Evolutionary conservation across 768 basidiomycete species (phyloP).

Genomic region (Hemileccinum impolitum): DNA sequence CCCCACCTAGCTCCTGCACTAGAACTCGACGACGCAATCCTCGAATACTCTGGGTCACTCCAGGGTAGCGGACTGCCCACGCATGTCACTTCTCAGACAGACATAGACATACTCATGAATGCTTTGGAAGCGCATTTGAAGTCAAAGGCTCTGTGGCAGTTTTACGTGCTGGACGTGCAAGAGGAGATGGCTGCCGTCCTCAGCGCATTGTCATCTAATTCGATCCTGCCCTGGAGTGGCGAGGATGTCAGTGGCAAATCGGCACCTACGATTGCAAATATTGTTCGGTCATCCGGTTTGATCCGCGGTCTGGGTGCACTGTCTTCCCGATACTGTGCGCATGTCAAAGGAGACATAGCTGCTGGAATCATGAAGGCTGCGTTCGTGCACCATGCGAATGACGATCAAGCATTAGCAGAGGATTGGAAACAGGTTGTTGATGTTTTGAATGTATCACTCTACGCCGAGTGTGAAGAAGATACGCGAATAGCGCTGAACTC

Average conservation of each 20-base stretch:
- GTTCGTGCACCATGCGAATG: conserved; percentile 43
- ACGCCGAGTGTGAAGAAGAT: conserved; percentile 85
- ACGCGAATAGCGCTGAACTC: conserved; percentile 67
- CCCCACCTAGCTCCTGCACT: conserved; percentile 92
- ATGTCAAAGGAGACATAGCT: conserved; percentile 59
- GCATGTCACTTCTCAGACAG: conserved; percentile 55
- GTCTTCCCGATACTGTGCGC: conserved; percentile 64
- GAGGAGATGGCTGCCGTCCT: conserved; percentile 57
- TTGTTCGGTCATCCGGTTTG: conserved; percentile 50
- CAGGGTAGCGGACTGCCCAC: conserved; percentile 69
- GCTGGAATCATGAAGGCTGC: conserved; percentile 76
- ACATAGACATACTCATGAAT: conserved; percentile 63
- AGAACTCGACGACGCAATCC: conserved; percentile 84
- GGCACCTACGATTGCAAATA: conserved; percentile 61
- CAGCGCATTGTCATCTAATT: conserved; percentile 28
- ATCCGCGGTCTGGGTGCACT: conserved; percentile 59
- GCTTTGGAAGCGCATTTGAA: conserved; percentile 63
- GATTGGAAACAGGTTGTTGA: conserved; percentile 80
- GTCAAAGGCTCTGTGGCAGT: conserved; percentile 83
- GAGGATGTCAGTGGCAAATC: conserved; percentile 55
- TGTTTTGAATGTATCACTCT: conserved; percentile 84
- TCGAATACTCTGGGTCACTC: conserved; percentile 74
- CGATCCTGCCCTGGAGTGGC: conserved; percentile 58
- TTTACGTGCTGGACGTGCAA: conserved; percentile 80
- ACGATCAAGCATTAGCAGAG: conserved; percentile 55